These are phyloP conservation scores for Bremia lactucae DNA, from an alignment of 352 stramenopile species.

Conservation along the genomic window DNA sequence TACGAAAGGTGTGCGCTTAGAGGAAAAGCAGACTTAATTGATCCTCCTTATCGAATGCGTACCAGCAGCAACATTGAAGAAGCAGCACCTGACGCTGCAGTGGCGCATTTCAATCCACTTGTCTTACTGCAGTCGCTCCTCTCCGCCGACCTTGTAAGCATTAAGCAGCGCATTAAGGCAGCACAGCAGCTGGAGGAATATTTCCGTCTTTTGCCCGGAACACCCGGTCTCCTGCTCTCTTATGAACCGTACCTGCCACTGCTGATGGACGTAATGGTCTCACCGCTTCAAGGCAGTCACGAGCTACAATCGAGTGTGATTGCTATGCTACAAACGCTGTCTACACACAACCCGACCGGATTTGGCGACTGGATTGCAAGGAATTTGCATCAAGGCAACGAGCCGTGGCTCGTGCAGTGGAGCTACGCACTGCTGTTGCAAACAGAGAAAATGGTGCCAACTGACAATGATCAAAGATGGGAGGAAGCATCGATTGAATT, in stretches of 20 bases:
- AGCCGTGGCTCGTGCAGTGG: conserved; percentile 46
- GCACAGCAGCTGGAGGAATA: conserved; percentile 37
- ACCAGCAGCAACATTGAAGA: not conserved
- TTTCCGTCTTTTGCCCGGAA: conserved; percentile 15
- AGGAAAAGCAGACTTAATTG: too few species aligned
- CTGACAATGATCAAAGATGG: conserved; percentile 9
- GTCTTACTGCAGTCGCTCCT: conserved; percentile 35
- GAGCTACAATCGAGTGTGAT: conserved; percentile 33
- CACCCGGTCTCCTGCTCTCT: conserved; percentile 21
- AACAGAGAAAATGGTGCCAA: conserved; percentile 25
- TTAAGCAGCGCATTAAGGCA: conserved; percentile 33
- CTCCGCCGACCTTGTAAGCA: conserved; percentile 19
- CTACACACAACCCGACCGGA: conserved; percentile 24
- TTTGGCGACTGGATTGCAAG: conserved; percentile 44
- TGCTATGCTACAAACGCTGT: conserved; percentile 28
- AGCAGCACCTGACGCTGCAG: not conserved
- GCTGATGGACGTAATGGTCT: conserved; percentile 26
- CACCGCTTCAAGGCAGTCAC: conserved; percentile 15
- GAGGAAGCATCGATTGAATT: conserved; percentile 31
- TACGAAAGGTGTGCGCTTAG: not conserved
- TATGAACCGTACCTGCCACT: conserved; percentile 44
- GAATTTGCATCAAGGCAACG: conserved; percentile 24
- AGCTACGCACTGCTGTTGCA: conserved; percentile 32
- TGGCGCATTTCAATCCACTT: conserved; percentile 27
- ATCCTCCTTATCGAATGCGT: conserved; percentile 1